Evolutionary conservation across 257 asterid genomes (phyloP), one percentile per base, ranked within the genome.

Genomic region (Fraxinus americana): DNA sequence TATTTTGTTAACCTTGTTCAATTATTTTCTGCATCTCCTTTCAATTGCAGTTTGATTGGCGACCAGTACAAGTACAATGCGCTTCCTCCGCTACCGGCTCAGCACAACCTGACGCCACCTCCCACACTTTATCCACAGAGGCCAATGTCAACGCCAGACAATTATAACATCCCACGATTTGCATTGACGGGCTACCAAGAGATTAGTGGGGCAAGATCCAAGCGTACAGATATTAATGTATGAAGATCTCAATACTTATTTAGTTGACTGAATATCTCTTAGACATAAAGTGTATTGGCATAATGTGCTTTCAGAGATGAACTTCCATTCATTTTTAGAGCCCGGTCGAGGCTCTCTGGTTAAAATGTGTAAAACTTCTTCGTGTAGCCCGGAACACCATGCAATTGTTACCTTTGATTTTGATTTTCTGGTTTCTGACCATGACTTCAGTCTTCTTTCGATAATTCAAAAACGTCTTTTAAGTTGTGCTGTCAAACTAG

Each of bases 111-210:
- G 87, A 92, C 97, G 2, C 99, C 99, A 7, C 99, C 99, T 74
- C 97, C 97, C 75, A 94, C 98, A 17, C 98, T 94, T 68, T 92
- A 94, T 81, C 99, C 99, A 0, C 98, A 94, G 87, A 95, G 90
- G 83, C 99, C 99, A 27, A 90, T 94, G 94, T 88, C 92, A 27
- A 88, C 97, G 2, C 97, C 97, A 0, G 96, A 91, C 79, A 88
- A 87, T 63, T 87, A 93, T 84, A 88, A 63, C 88, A 87, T 91
- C 71, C 91, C 93, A 12, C 86, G 93, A 82, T 93, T 89, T 79
- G 90, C 87, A 14, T 73, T 59, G 17, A 59, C 81, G 29, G 85
- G 80, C 82, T 72, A 88, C 68, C 90, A 85, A 27, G 98, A 94
- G 72, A 72, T 71, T 36, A 36, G 74, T 30, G 76, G 84, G 75